Evolutionary conservation across 257 asterid genomes (phyloP).

Genomic region (Handroanthus guayacan): DNA sequence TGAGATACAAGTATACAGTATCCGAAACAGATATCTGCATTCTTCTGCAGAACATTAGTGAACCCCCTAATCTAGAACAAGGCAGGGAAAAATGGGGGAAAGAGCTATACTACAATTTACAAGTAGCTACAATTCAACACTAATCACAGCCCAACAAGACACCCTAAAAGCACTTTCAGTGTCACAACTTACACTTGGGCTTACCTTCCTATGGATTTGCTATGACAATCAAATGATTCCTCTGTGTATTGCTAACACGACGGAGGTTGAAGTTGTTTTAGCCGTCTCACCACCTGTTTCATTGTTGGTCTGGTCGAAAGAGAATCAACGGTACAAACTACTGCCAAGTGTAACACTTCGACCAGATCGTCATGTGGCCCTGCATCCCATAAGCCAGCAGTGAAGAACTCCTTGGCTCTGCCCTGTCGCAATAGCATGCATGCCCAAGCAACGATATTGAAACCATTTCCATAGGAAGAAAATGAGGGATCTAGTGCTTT

Average conservation of each 20-base stretch:
- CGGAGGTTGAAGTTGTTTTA: conserved; percentile 92
- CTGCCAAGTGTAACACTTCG: conserved; percentile 82
- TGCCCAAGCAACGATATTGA: conserved; percentile 93
- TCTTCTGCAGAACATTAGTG: conserved; percentile 71
- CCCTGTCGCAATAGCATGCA: conserved; percentile 91
- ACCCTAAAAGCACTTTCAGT: conserved; percentile 23
- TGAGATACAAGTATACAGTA: conserved; percentile 49
- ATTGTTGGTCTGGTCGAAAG: conserved; percentile 87
- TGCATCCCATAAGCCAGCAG: conserved; percentile 81
- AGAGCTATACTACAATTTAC: conserved; percentile 73
- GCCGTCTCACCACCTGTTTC: conserved; percentile 90
- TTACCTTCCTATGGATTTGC: conserved; percentile 34
- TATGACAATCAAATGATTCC: conserved; percentile 41
- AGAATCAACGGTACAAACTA: conserved; percentile 84
- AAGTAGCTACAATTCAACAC: conserved; percentile 47
- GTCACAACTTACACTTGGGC: conserved; percentile 42
- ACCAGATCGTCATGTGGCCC: conserved; percentile 96
- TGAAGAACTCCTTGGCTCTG: conserved; percentile 84
- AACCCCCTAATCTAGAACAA: conserved; percentile 52
- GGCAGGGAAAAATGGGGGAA: conserved; percentile 52
- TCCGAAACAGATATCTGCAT: conserved; percentile 61
- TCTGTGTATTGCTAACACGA: conserved; percentile 55
- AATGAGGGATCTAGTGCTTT: conserved; percentile 90
- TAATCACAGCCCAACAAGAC: conserved; percentile 35
- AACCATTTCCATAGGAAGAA: conserved; percentile 86